Evolutionary conservation across 805 yeast species (phyloP).

Genomic region (Yarrowia bubula): DNA sequence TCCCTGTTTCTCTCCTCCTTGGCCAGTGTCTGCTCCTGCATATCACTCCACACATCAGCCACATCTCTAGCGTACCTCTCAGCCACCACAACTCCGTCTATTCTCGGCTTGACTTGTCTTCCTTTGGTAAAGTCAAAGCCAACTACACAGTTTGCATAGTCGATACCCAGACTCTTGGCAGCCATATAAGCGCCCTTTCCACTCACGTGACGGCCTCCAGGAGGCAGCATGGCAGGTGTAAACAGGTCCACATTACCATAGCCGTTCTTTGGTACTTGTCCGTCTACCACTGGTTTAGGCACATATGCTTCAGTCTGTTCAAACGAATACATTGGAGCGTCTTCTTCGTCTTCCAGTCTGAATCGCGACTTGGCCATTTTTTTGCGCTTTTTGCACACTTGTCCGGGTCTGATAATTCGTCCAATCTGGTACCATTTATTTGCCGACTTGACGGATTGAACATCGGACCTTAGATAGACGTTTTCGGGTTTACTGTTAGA

Average conservation of each 20-base stretch:
- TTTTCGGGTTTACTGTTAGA: slow-evolving; percentile 44
- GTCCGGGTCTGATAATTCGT: slow-evolving; percentile 67
- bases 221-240: slow-evolving; percentile 76
- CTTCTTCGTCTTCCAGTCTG: slow-evolving; percentile 38
- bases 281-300: slow-evolving; percentile 66
- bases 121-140: slow-evolving; percentile 71
- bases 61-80: slow-evolving; percentile 61
- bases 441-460: slow-evolving; percentile 64
- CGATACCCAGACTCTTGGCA: slow-evolving; percentile 65
- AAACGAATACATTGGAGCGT: slow-evolving; percentile 60
- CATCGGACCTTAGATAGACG: slow-evolving; percentile 59
- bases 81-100: slow-evolving; percentile 76
- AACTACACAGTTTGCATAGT: slow-evolving; percentile 82
- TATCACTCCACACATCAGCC: slow-evolving; percentile 43
- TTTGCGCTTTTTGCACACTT: slow-evolving; percentile 45
- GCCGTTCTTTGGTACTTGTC: slow-evolving; percentile 68
- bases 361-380: slow-evolving; percentile 30
- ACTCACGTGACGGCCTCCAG: slow-evolving; percentile 58
- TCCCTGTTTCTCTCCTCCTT: slow-evolving; percentile 51
- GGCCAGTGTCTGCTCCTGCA: slow-evolving; percentile 45
- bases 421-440: slow-evolving; percentile 87
- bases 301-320: slow-evolving; percentile 70
- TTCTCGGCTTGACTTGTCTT: slow-evolving; percentile 56
- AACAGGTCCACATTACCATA: slow-evolving; percentile 85
- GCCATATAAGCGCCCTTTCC: slow-evolving; percentile 51